phyloP scores from a whole-genome alignment of 2,329 filamentous ascomycete species.

The Davidsoniella australis region DNA sequence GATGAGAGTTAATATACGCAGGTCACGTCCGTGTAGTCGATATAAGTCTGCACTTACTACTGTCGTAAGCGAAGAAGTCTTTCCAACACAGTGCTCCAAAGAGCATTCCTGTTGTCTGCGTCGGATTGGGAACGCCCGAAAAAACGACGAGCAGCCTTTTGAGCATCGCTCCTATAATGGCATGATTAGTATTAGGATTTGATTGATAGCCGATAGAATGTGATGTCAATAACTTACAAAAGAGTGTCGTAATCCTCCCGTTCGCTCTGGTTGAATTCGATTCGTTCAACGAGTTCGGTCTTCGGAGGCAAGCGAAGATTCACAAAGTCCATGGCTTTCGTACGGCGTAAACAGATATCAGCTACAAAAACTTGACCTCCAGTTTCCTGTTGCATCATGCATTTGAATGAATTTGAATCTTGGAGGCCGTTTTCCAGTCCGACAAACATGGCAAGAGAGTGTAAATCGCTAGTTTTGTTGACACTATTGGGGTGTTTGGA shows the following conservation, averaged over 20 bases:
- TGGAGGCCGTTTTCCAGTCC: constrained; percentile 60
- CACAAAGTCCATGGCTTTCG: constrained; percentile 78
- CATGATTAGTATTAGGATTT: neutral
- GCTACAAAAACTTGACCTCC: constrained; percentile 62
- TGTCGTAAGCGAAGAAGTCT: constrained; percentile 69
- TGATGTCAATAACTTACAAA: constrained; percentile 28
- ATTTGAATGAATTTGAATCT: constrained; percentile 55
- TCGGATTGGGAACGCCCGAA: constrained; percentile 26
- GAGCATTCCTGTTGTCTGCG: constrained; percentile 20
- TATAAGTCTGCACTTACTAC: constrained; percentile 27
- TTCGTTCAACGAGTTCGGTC: constrained; percentile 59
- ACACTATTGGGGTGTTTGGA: constrained; percentile 27
- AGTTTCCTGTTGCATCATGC: constrained; percentile 43
- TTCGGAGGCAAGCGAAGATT: constrained; percentile 64
- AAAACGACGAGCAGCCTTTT: constrained; percentile 19
- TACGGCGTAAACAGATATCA: constrained; percentile 63
- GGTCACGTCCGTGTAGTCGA: constrained; percentile 12
- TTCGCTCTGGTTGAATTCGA: constrained; percentile 59
- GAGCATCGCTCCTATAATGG: constrained; percentile 45
- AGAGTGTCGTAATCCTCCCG: constrained; percentile 61
- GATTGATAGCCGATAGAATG: neutral
- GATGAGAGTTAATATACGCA: constrained; percentile 17
- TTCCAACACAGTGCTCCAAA: constrained; percentile 44
- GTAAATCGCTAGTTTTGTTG: constrained; percentile 67
- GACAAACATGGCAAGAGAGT: constrained; percentile 63